phyloP scores from a whole-genome alignment of 495 filamentous ascomycete genomes.

The Tuber microsphaerosporum region DNA sequence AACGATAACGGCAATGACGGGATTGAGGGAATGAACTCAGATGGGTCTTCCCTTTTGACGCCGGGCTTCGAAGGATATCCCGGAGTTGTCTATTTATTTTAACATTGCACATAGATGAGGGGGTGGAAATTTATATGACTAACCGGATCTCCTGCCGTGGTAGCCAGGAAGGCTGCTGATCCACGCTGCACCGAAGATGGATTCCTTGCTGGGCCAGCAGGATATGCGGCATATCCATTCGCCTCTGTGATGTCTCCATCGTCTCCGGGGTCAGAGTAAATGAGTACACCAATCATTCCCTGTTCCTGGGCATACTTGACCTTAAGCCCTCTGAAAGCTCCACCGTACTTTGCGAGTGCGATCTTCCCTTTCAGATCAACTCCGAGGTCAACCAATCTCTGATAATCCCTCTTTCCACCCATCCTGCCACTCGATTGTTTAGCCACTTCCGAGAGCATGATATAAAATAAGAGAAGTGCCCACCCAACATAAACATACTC shows the following conservation, averaged over 20 bases:
- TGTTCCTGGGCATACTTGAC: conserved; percentile 87
- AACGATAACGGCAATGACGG: conserved; percentile 92
- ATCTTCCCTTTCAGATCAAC: conserved; percentile 74
- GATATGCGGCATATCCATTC: conserved; percentile 74
- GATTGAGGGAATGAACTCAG: conserved; percentile 67
- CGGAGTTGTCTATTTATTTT: conserved; percentile 71
- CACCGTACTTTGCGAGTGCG: conserved; percentile 63
- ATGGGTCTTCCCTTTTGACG: conserved; percentile 64
- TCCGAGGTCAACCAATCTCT: conserved; percentile 70
- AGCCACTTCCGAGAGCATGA: not conserved
- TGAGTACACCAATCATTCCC: conserved; percentile 73
- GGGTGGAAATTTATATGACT: conserved; percentile 28
- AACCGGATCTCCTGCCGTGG: conserved; percentile 55
- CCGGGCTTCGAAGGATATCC: conserved; percentile 92
- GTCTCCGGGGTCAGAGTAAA: conserved; percentile 85
- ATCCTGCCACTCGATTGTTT: conserved; percentile 11
- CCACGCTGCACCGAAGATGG: conserved; percentile 86
- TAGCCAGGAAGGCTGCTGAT: conserved; percentile 76
- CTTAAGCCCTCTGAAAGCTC: conserved; percentile 83
- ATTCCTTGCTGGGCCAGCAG: conserved; percentile 77
- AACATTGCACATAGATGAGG: not conserved
- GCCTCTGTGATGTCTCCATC: conserved; percentile 75
- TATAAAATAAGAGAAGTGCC: not conserved
- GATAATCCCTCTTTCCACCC: conserved; percentile 65
- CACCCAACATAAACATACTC: conserved; percentile 46